Percentiles rank a stretch among this genome's conserved stretches.
Conservation (phyloP, 805 yeast species). For the Danielozyma ontarioensis region DNA sequence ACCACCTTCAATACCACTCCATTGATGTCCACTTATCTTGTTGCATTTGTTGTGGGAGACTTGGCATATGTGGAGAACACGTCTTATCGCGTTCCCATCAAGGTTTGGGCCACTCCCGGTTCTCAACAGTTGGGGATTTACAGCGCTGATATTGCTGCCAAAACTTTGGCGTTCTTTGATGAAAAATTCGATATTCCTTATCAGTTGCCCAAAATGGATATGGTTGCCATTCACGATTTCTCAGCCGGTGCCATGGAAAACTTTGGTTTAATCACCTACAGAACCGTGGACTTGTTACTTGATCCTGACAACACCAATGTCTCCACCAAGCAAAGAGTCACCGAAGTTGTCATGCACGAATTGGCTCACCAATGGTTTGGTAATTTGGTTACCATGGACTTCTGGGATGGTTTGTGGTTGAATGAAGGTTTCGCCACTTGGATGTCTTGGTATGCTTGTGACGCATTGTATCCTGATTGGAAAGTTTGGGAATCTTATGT, state of each 20-base stretch:
- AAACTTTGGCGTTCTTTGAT: constrained; percentile 70
- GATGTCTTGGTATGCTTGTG: constrained; percentile 85
- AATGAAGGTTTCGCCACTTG: constrained; percentile 89
- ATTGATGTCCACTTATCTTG: constrained; percentile 77
- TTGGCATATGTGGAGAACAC: constrained; percentile 65
- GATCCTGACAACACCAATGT: constrained; percentile 68
- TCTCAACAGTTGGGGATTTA: constrained; percentile 64
- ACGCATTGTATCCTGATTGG: constrained; percentile 76
- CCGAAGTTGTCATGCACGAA: constrained; percentile 85
- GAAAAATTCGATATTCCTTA: constrained; percentile 68
- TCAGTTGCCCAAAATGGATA: constrained; percentile 76
- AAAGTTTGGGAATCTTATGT: constrained; percentile 84
- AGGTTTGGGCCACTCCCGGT: constrained; percentile 79
- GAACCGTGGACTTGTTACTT: constrained; percentile 68
- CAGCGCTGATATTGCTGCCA: constrained; percentile 71
- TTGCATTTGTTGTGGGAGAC: constrained; percentile 80
- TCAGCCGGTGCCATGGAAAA: constrained; percentile 90
- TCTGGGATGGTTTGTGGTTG: constrained; percentile 89
- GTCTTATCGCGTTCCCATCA: constrained; percentile 67
- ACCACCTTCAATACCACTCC: constrained; percentile 73
- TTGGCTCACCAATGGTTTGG: constrained; percentile 94
- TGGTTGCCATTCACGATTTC: constrained; percentile 80
- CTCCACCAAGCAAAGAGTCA: constrained; percentile 64
- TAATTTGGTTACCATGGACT: constrained; percentile 84
- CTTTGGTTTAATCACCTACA: constrained; percentile 74